phyloP scores from a whole-genome alignment of 2,329 filamentous ascomycete species.

The Calcarisporium arbuscula region DNA sequence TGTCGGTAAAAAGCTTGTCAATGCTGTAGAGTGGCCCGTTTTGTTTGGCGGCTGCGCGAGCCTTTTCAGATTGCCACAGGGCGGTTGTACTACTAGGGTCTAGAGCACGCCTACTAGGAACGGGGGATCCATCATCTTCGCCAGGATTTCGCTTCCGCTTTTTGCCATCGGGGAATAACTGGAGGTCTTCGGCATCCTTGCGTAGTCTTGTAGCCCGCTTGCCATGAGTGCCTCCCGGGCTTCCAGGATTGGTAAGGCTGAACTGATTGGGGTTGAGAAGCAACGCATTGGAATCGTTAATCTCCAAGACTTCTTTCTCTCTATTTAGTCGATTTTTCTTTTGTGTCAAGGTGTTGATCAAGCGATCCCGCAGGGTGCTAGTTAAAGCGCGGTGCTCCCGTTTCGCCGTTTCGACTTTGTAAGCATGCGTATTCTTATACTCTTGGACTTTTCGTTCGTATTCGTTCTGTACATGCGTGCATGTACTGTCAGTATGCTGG shows the following conservation, averaged over 20 bases:
- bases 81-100: slow-evolving; percentile 54
- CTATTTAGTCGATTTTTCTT: slow-evolving; percentile 59
- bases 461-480: slow-evolving; percentile 45
- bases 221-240: slow-evolving; percentile 55
- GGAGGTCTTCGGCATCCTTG: slow-evolving; percentile 53
- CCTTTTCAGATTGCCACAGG: slow-evolving; percentile 56
- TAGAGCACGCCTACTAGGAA: slow-evolving; percentile 46
- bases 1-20: slow-evolving; percentile 65
- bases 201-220: slow-evolving; percentile 59
- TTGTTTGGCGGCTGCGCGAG: slow-evolving; percentile 46
- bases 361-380: slow-evolving; percentile 56
- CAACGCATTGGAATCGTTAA: slow-evolving; percentile 58
- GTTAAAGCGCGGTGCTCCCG: slow-evolving; percentile 55
- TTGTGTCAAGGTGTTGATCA: slow-evolving; percentile 58
- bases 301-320: slow-evolving; percentile 63
- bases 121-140: slow-evolving; percentile 59
- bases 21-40: slow-evolving; percentile 58
- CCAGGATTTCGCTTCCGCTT: slow-evolving; percentile 56
- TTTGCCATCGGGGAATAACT: slow-evolving; percentile 48
- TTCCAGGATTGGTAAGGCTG: slow-evolving; percentile 57
- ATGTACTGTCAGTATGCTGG: slow-evolving; percentile 13
- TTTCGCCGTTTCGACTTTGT: slow-evolving; percentile 56
- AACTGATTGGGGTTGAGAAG: slow-evolving; percentile 64
- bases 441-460: slow-evolving; percentile 57
- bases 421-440: slow-evolving; percentile 52